phyloP scores from a whole-genome alignment of 345 rosid species.

The Ricinus communis region DNA sequence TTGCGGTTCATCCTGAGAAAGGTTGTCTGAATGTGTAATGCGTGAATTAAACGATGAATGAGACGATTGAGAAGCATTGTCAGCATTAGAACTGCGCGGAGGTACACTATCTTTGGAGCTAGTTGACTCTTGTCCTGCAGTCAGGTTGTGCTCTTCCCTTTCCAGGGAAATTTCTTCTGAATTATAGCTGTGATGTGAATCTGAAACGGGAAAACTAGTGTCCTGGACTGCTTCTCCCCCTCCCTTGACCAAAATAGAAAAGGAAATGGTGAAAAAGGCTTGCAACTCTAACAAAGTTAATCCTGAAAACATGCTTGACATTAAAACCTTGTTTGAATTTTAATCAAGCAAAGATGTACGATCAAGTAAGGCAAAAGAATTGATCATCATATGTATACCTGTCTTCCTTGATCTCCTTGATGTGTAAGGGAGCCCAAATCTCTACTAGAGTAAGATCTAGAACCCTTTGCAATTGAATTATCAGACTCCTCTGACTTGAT shows the following conservation, averaged over 20 bases:
- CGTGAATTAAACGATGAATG: slow-evolving; percentile 28
- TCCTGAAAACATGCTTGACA: too few relatives aligned
- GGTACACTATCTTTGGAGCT: slow-evolving; percentile 21
- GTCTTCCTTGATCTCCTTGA: slow-evolving; percentile 25
- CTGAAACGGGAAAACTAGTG: slow-evolving; percentile 29
- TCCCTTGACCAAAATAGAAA: not conserved
- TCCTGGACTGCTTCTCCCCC: slow-evolving; percentile 25
- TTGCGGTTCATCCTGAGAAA: slow-evolving; percentile 24
- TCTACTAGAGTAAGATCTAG: slow-evolving; percentile 24
- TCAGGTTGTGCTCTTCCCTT: slow-evolving; percentile 18
- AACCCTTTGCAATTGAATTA: slow-evolving; percentile 14
- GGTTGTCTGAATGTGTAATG: slow-evolving; percentile 20
- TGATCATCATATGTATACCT: slow-evolving; percentile 23
- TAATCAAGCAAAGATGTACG: not conserved
- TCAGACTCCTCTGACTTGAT: slow-evolving; percentile 35
- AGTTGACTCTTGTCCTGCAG: slow-evolving; percentile 24
- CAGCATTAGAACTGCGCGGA: slow-evolving; percentile 8
- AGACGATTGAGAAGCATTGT: slow-evolving; percentile 33
- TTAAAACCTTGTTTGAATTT: not conserved
- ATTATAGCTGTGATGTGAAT: slow-evolving; percentile 39
- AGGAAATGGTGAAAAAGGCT: not conserved
- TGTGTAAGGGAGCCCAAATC: slow-evolving; percentile 27
- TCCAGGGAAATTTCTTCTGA: slow-evolving; percentile 28
- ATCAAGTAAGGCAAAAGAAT: not conserved
- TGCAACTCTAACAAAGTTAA: not conserved